Evolutionary conservation across 805 yeast genomes (phyloP).

Genomic region (Candida qinlingensis): DNA sequence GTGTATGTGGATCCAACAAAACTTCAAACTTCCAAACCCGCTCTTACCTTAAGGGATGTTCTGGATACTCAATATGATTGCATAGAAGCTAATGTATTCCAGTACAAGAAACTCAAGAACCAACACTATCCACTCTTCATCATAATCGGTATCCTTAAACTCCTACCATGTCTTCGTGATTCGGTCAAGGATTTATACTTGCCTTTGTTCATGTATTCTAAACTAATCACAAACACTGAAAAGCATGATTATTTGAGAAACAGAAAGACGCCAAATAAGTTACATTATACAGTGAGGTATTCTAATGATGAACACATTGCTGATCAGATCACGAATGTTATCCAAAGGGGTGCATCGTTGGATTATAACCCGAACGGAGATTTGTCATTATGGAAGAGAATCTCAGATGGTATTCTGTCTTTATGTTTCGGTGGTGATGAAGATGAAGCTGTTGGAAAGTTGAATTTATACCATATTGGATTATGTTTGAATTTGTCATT

Average conservation of each 20-base stretch:
- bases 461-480: slow-evolving; percentile 7
- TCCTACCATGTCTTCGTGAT: slow-evolving; percentile 1
- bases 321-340: too few species aligned
- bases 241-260: slow-evolving; percentile 3
- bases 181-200: not conserved
- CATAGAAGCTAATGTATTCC: not conserved
- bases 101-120: not conserved
- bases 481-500: slow-evolving; percentile 1
- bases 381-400: too few species aligned
- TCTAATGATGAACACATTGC: too few species aligned
- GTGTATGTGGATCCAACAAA: not conserved
- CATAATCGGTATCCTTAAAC: not conserved
- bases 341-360: too few species aligned
- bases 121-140: not conserved
- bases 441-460: not conserved
- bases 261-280: not conserved
- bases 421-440: not conserved
- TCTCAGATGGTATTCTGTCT: too few species aligned
- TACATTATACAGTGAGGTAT: too few species aligned
- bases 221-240: not conserved
- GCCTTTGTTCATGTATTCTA: not conserved
- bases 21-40: too few species aligned
- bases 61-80: not conserved
- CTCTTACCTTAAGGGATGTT: not conserved
- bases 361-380: too few species aligned